Evolutionary conservation across 192 early-diverging fungal genomes (phyloP).

Genomic region (Coemansia sp.): DNA sequence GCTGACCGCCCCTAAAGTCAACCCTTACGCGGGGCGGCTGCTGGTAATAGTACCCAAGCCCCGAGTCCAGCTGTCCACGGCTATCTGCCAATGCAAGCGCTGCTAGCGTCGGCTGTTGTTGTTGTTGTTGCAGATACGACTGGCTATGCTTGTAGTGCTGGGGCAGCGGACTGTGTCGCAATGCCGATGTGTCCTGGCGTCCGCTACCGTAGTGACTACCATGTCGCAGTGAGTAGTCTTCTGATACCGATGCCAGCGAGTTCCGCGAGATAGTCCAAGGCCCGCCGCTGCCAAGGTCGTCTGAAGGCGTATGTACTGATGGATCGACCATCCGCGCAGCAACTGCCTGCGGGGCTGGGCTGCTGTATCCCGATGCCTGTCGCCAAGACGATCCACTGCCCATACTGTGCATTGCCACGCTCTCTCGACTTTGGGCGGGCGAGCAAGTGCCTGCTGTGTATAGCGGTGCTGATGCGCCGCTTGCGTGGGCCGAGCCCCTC

Average conservation of each 20-base stretch:
- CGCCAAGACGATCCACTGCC: slow-evolving; percentile 12
- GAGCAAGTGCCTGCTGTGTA: not conserved
- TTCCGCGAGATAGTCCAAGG: not conserved
- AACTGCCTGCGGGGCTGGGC: slow-evolving; percentile 26
- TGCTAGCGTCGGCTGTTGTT: slow-evolving; percentile 38
- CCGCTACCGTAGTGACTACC: slow-evolving; percentile 1
- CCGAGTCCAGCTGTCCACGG: slow-evolving; percentile 39
- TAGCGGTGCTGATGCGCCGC: not conserved
- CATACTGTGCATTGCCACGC: not conserved
- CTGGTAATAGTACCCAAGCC: slow-evolving; percentile 30
- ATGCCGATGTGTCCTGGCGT: not conserved
- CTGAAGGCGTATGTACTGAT: not conserved
- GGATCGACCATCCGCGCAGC: slow-evolving; percentile 47
- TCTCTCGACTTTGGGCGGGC: not conserved
- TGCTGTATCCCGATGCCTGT: not conserved
- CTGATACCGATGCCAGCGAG: slow-evolving; percentile 7
- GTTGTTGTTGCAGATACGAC: slow-evolving; percentile 10
- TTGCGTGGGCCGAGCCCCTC: not conserved
- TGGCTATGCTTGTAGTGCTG: slow-evolving; percentile 12
- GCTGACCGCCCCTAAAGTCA: slow-evolving; percentile 13
- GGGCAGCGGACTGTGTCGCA: slow-evolving; percentile 2
- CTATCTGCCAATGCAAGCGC: slow-evolving; percentile 47
- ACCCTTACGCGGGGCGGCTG: slow-evolving; percentile 27
- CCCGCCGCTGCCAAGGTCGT: not conserved
- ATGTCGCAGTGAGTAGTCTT: slow-evolving; percentile 11